Evolutionary conservation across 495 filamentous ascomycete species (phyloP).

Genomic region (Aspergillus leporis): DNA sequence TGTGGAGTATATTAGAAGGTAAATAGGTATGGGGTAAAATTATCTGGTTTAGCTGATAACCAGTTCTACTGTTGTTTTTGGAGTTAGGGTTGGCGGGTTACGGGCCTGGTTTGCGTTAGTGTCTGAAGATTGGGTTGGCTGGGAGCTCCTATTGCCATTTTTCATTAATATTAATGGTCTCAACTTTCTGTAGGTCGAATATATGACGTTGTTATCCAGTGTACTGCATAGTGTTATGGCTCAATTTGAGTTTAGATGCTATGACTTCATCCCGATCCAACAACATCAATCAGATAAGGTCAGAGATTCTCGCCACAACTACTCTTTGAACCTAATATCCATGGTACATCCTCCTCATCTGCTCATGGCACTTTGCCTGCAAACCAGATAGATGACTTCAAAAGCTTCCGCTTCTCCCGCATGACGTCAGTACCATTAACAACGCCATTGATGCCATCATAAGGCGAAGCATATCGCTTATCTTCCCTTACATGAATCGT

Average conservation of each 20-base stretch:
- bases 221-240: background rate
- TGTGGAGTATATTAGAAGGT: constrained; percentile 17
- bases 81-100: background rate
- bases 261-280: constrained; percentile 2
- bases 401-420: constrained; percentile 15
- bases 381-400: constrained; percentile 25
- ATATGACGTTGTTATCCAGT: too few relatives aligned
- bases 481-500: constrained; percentile 1
- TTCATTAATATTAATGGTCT: background rate
- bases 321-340: background rate
- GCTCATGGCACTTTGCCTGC: background rate
- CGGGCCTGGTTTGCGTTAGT: background rate
- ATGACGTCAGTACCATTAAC: constrained; percentile 24
- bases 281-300: background rate
- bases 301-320: background rate
- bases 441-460: constrained; percentile 6
- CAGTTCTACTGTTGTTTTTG: background rate
- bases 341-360: background rate
- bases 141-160: background rate
- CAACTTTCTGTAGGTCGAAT: too few relatives aligned
- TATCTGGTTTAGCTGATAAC: background rate
- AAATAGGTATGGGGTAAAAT: background rate
- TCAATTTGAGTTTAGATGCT: background rate
- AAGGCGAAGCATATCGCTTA: background rate
- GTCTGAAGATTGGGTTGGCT: background rate